Evolutionary conservation across 2,329 filamentous ascomycete genomes (phyloP), one percentile per base, ranked within the genome.

Genomic region (Thermoascus crustaceus): DNA sequence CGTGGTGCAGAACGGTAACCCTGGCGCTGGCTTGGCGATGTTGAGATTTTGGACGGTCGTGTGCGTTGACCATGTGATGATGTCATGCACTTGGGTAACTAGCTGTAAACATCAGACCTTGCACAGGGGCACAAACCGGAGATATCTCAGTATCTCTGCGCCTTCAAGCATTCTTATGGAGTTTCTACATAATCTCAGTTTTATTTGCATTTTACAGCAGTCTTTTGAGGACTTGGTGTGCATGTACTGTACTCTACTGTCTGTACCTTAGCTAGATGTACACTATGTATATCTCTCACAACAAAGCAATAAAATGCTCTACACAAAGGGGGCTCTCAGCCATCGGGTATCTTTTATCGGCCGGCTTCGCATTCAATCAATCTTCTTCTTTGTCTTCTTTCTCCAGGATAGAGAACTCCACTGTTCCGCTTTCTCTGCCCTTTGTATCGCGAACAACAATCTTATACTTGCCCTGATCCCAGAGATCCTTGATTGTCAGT

Each of bases 401-500:
- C 39, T 60, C 54, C 27, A 58, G 55, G 24, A 69, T 63, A 19
- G 64, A 59, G 37, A 73, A 69, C 34, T 69, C 68, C 25, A 70
- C 55, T 5, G 61, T 62, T 6, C 68, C 67, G 24, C 58, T 63
- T 44, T 68, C 59, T 21, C 58, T 58, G 10, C 71, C 72, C 42
- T 61, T 67, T 30, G 52, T 49, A 49, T 74, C 66, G 37, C 55
- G 54, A 42, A 67, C 66, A 26, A 63, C 59, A 42, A 89, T 73
- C 43, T 77, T 72, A 55, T 94, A 95, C 58, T 81, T 82, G 2
- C 87, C 87, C 8, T 84, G 79, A 20, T 88, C 68, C 53, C 91
- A 89, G 24, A 96, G 69, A 59, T 96, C 91, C 67, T 98, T 98
- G 45, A 94, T 84, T 1, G 94, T 93, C 34, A 98, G 60, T 63